Percentiles rank a stretch among this genome's conserved stretches.
Conservation (phyloP, 805 yeast species). For the Saturnispora saitoi region DNA sequence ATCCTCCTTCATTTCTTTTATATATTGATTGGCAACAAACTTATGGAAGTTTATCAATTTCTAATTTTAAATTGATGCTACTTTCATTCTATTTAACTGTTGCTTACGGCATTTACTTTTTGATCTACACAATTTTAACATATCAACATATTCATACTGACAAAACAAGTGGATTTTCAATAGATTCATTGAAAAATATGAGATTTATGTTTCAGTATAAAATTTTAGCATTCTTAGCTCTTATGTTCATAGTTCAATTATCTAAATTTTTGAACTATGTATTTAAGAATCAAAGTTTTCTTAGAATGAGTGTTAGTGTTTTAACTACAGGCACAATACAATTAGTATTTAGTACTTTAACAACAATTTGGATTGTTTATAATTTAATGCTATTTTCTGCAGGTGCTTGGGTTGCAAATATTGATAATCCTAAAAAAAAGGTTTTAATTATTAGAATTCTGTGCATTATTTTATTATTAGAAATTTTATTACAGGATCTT, state of each 20-base stretch:
- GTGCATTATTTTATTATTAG: not conserved
- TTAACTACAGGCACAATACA: slow-evolving; percentile 17
- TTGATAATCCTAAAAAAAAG: not conserved
- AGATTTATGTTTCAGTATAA: slow-evolving; percentile 22
- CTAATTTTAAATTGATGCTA: slow-evolving; percentile 23
- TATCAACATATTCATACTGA: slow-evolving; percentile 10
- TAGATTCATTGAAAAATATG: slow-evolving; percentile 14
- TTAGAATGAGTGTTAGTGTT: slow-evolving; percentile 15
- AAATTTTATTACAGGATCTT: not conserved
- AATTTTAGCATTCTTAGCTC: slow-evolving; percentile 16
- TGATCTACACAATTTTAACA: slow-evolving; percentile 12
- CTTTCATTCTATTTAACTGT: slow-evolving; percentile 17
- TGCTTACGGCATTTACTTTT: slow-evolving; percentile 15
- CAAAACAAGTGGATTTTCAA: slow-evolving; percentile 16
- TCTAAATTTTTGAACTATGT: slow-evolving; percentile 15
- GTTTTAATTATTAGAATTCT: not conserved
- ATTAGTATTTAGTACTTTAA: slow-evolving; percentile 18
- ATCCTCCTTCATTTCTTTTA: not conserved
- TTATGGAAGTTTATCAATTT: slow-evolving; percentile 23
- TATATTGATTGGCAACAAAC: slow-evolving; percentile 26
- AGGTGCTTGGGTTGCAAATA: slow-evolving; percentile 17
- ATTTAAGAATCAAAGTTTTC: slow-evolving; percentile 22
- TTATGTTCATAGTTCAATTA: slow-evolving; percentile 14
- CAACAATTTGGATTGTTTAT: slow-evolving; percentile 27
- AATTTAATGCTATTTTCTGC: slow-evolving; percentile 24